A percentile compares a stretch with the other conserved stretches of the same genome.
phyloP scores from a whole-genome alignment of 73 alveolate genomes.

The Paraurostyla sp. region DNA sequence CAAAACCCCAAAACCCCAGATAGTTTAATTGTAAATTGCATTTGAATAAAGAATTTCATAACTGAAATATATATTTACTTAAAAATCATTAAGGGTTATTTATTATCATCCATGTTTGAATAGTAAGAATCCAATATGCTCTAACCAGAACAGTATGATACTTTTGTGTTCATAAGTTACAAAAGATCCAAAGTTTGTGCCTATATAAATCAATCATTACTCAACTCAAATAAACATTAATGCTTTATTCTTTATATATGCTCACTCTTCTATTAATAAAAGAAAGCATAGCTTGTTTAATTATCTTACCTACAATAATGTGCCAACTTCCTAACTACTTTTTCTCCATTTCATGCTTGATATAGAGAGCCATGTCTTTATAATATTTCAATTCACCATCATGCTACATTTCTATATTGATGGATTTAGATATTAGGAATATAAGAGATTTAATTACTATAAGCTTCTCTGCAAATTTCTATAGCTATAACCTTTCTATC shows the following conservation, averaged over 20 bases:
- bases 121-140: conserved; percentile 71
- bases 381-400: conserved; percentile 69
- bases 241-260: not conserved
- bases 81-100: no score
- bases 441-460: conserved; percentile 27
- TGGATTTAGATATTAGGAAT: not conserved
- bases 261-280: not conserved
- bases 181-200: conserved; percentile 76
- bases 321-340: conserved; percentile 66
- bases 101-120: conserved; percentile 78
- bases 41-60: no score
- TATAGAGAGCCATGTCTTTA: conserved; percentile 70
- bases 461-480: conserved; percentile 57
- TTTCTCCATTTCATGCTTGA: conserved; percentile 66
- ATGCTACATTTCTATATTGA: conserved; percentile 56
- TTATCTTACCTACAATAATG: conserved; percentile 61
- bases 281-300: not conserved
- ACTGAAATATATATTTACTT: no score
- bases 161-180: conserved; percentile 67
- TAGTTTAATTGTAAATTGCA: no score
- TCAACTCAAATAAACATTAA: not conserved
- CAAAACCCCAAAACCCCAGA: no score
- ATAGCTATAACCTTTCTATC: conserved; percentile 9
- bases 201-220: not conserved
- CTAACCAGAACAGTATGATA: conserved; percentile 70